Evolutionary conservation across 441 rosid genomes (phyloP), one percentile per base, ranked within the genome.

Genomic region (Erodium moschatum): DNA sequence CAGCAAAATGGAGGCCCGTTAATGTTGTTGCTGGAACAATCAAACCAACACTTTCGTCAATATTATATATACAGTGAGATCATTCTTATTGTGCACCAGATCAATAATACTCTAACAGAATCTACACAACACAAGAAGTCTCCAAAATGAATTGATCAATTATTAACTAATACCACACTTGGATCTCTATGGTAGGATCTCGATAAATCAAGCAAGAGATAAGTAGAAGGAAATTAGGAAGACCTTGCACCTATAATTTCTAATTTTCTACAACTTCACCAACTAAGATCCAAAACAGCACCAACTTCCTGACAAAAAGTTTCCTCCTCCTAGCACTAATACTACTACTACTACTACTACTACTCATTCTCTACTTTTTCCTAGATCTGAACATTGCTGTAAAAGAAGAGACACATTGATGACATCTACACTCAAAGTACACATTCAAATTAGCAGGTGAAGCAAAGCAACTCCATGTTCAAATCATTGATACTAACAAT

Each of bases 1-100:
- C 74, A 61, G 74, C 74, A 64, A 75, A 75, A 63, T 75, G 78
- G 52, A 75, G 68, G 21, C 78, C 78, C 9, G 78, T 75, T 68
- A 75, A 64, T 19, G 78, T 67, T 24, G 78, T 75, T 0, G 78
- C 78, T 75, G 78, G 15, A 71, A 75, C 9, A 50, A 24, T 27
- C 20, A 64, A 48, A 70, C 35, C 46, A 50, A 1, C 0, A 38
- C 10, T 38, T 0, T 38, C 5, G 42, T 38, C 7, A 38, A 38
- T 38, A 38, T 6, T 7, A 38, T 6, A 6, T 0, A 38, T 0
- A 1, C 6, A 5, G 5, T 6, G 62, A 54, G 21, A 16, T 18
- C 62, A 54, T 4, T 16, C 1, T 16, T n/a, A n/a, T 16, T 18
- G 19, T 52, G 8, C 4, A 52, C 3, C 21, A 54, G 61, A 13